A percentile compares a stretch with the other conserved stretches of the same genome.
These are phyloP conservation scores for Colletotrichum sp. DNA, from an alignment of 2,329 filamentous ascomycete species.

Conservation along the genomic window DNA sequence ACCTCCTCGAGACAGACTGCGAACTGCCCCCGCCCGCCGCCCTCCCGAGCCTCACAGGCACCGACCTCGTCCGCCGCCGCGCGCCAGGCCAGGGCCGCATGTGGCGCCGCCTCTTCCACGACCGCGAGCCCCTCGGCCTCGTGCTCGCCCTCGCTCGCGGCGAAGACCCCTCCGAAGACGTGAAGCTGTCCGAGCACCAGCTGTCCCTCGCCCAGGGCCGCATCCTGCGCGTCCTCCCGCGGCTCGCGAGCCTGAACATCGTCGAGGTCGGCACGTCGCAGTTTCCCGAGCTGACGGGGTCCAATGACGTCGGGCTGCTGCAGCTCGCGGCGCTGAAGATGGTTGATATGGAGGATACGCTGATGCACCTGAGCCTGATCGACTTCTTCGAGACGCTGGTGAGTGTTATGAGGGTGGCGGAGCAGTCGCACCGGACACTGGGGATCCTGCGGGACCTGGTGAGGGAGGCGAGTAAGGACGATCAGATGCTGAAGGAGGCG, in stretches of 20 bases:
- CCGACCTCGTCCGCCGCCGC: conserved; percentile 41
- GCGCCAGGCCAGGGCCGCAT: conserved; percentile 54
- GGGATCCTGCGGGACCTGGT: conserved; percentile 40
- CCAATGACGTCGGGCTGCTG: conserved; percentile 45
- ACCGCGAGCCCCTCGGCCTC: conserved; percentile 48
- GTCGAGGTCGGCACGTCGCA: conserved; percentile 40
- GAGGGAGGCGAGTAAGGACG: conserved; percentile 42
- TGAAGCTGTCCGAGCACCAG: conserved; percentile 37
- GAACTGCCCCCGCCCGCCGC: conserved; percentile 30
- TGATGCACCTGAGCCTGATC: conserved; percentile 57
- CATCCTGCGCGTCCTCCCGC: conserved; percentile 55
- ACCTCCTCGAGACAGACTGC: conserved; percentile 62
- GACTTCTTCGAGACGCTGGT: conserved; percentile 60
- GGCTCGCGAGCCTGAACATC: conserved; percentile 53
- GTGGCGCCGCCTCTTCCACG: conserved; percentile 58
- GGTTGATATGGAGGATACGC: conserved; percentile 52
- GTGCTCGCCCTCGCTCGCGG: conserved; percentile 44
- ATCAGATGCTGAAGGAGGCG: conserved; percentile 41
- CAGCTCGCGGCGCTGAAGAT: conserved; percentile 57
- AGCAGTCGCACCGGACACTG: conserved; percentile 30
- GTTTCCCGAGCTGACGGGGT: conserved; percentile 36
- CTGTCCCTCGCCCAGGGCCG: conserved; percentile 58
- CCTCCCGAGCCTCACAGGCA: conserved; percentile 25
- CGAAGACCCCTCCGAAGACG: conserved; percentile 29
- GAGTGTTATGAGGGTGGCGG: conserved; percentile 49